Percentiles rank a stretch among this genome's conserved stretches.
Conservation (phyloP, 1,284 basidiomycete species). For the Leccinum pseudoinsigne region DNA sequence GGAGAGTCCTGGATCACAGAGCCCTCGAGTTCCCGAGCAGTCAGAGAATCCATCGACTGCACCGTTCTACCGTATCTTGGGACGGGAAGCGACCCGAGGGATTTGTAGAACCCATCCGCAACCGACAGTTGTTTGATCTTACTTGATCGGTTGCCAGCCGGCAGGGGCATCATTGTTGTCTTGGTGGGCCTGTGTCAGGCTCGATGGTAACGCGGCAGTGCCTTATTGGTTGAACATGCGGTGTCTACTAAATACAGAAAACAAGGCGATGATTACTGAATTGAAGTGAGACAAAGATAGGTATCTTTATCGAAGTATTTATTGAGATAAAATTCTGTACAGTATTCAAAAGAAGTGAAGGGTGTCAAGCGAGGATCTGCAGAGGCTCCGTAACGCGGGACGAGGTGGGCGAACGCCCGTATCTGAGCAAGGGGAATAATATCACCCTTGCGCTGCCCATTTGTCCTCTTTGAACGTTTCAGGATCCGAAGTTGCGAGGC, state of each 20-base stretch:
- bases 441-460: not conserved
- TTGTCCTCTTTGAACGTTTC: not conserved
- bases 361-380: not conserved
- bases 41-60: not conserved
- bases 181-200: not conserved
- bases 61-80: not conserved
- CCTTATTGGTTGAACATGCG: not conserved
- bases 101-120: not conserved
- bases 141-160: not conserved
- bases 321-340: not conserved
- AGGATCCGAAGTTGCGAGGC: not conserved
- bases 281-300: not conserved
- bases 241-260: not conserved
- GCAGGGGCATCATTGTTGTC: not conserved
- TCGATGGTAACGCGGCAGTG: not conserved
- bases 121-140: not conserved
- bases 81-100: not conserved
- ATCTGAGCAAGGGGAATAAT: not conserved
- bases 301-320: conserved; percentile 2
- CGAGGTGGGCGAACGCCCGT: not conserved
- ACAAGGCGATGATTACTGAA: not conserved
- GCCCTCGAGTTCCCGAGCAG: not conserved
- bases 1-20: not conserved
- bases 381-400: not conserved
- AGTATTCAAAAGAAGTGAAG: not conserved